Evolutionary conservation across 768 basidiomycete species (phyloP), one percentile per base, ranked within the genome.

Genomic region (Zangia roseola): DNA sequence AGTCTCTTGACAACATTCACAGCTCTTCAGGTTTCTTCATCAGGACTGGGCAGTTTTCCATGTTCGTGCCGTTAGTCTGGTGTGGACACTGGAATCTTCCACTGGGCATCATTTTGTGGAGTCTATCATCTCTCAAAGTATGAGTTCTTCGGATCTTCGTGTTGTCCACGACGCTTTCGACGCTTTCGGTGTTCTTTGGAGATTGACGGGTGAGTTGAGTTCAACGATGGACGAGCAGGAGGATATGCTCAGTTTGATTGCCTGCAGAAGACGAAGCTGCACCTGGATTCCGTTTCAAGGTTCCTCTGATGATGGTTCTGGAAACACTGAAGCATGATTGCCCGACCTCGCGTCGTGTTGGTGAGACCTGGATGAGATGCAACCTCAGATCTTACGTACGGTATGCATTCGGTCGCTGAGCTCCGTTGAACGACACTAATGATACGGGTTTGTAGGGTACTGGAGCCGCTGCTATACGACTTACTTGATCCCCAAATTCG

Each of bases 321-420:
- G 93, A 95, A 60, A 83, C 85, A 0, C 69, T 97, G 40, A 86
- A 84, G 58, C 84, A 77, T 33, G 83, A 86, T 26, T 84, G 92
- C 55, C 88, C 91, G 8, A 71, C 71, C 51, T 67, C 88, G 10
- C 83, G 88, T 23, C 79, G 92, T 10, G 76, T 89, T 26, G 91
- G 90, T 13, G 95, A 98, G 67, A 93, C 93, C 0, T 99, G 97
- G 97, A 93, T 99, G 88, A 81, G 94, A 23, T 93, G 91, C 61
- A 92, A 84, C 59, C 75, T 97, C 25, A 90, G 88, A 64, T 94
- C 93, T 2, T 95, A 95, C 64, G 73, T 93, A 49, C 82, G 94
- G 93, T 94, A 67, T 30, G 45, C 12, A 17, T 36, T 2, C 3
- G 9, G 23, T 9, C 10, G 24, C n/a, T 43, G 16, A 21, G 48